Conservation (phyloP, 2,329 filamentous ascomycete genomes). For the Fusarium odoratissimum region DNA sequence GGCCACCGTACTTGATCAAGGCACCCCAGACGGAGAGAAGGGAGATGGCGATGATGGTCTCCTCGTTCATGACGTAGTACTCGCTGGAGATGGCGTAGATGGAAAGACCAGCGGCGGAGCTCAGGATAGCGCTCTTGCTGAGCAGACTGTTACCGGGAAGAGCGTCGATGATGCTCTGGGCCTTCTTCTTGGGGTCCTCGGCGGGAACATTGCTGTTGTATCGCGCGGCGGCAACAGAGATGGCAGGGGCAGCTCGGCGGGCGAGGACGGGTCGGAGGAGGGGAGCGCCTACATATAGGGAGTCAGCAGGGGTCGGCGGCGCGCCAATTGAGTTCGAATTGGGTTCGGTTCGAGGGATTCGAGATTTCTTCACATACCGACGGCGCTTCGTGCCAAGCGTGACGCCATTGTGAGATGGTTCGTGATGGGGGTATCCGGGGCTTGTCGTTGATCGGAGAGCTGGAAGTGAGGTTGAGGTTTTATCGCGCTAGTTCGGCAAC, state of each 20-base stretch:
- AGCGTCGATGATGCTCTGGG: constrained; percentile 92
- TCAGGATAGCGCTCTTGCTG: constrained; percentile 97
- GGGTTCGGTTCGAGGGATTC: constrained; percentile 17
- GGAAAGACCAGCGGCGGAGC: constrained; percentile 88
- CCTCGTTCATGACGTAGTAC: constrained; percentile 99
- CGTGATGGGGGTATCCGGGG: constrained; percentile 63
- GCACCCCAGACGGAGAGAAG: constrained; percentile 93
- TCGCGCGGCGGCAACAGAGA: constrained; percentile 76
- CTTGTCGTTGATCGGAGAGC: constrained; percentile 60
- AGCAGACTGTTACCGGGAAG: constrained; percentile 92
- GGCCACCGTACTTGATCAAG: constrained; percentile 93
- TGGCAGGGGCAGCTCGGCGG: constrained; percentile 78
- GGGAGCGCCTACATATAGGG: constrained; percentile 76
- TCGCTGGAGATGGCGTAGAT: constrained; percentile 98
- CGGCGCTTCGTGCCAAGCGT: constrained; percentile 93
- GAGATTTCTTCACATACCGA: constrained; percentile 74
- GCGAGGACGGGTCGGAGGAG: constrained; percentile 86
- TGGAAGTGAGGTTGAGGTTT: constrained; percentile 63
- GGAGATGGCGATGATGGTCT: constrained; percentile 93
- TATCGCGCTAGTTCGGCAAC: constrained; percentile 59
- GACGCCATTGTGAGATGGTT: constrained; percentile 89
- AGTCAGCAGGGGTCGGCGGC: constrained; percentile 40
- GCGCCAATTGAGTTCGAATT: constrained; percentile 46
- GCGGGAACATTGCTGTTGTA: constrained; percentile 81
- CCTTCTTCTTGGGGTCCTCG: constrained; percentile 96